These are phyloP conservation scores for Nothopassalora personata DNA, from an alignment of 2,329 filamentous ascomycete genomes.

Conservation along the genomic window DNA sequence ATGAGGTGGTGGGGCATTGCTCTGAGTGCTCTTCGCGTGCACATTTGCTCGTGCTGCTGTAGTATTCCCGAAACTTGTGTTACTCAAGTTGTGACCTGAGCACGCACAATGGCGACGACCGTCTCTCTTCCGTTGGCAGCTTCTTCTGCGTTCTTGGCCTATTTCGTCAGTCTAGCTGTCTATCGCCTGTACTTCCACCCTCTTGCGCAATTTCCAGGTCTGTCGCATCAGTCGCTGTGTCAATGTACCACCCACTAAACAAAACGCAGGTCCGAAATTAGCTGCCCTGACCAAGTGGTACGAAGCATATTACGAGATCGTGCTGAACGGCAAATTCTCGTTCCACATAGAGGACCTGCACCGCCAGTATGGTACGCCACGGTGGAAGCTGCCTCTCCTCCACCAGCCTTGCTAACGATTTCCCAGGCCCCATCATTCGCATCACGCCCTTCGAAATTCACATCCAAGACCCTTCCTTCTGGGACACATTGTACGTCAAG, in stretches of 20 bases:
- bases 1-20: no score
- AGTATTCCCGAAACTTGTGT: neutral
- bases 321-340: conserved; percentile 23
- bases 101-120: conserved; percentile 4
- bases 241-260: neutral
- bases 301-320: conserved; percentile 29
- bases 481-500: conserved; percentile 25
- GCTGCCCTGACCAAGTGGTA: conserved; percentile 26
- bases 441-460: conserved; percentile 42
- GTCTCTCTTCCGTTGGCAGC: neutral
- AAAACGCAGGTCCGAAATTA: conserved; percentile 21
- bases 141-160: conserved; percentile 10
- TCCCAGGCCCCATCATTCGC: conserved; percentile 18
- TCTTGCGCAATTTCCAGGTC: conserved; percentile 23
- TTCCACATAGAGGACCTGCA: conserved; percentile 27
- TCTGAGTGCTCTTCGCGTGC: no score
- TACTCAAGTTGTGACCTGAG: neutral
- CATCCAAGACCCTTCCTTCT: conserved; percentile 35
- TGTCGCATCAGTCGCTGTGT: neutral
- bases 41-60: neutral
- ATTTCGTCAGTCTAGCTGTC: conserved; percentile 14
- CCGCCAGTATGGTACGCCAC: conserved; percentile 21
- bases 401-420: no score
- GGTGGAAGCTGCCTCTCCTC: no score
- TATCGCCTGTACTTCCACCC: conserved; percentile 25